A percentile compares a stretch with the other conserved stretches of the same genome.
Conservation (phyloP, 1,139 yeast species). For the Sugiyamaella sp. region DNA sequence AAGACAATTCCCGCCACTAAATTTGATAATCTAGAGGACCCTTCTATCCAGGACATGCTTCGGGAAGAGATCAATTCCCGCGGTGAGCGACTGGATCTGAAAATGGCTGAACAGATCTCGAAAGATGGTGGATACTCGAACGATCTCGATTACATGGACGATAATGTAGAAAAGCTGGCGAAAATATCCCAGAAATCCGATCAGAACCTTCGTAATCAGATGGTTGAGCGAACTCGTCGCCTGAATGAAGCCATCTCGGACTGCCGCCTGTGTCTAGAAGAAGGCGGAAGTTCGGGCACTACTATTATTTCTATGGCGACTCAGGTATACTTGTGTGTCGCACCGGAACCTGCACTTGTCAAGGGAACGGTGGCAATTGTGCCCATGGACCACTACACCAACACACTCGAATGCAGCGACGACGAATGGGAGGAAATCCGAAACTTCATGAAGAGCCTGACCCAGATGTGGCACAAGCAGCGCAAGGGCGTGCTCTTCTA, state of each 20-base stretch:
- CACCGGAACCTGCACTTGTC: conserved; percentile 46
- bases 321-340: conserved; percentile 39
- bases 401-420: conserved; percentile 48
- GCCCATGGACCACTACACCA: conserved; percentile 48
- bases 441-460: conserved; percentile 49
- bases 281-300: conserved; percentile 32
- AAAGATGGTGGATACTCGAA: conserved; percentile 44
- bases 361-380: conserved; percentile 45
- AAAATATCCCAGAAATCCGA: conserved; percentile 28
- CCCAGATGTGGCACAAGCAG: conserved; percentile 45
- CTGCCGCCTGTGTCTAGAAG: conserved; percentile 48
- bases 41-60: conserved; percentile 47
- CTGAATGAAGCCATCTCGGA: conserved; percentile 41
- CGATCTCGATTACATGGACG: conserved; percentile 50
- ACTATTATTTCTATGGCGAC: conserved; percentile 41
- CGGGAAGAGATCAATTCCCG: conserved; percentile 43
- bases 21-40: conserved; percentile 31
- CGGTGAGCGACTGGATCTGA: conserved; percentile 29
- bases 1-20: neutral
- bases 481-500: conserved; percentile 49
- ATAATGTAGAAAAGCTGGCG: conserved; percentile 47
- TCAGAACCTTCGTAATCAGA: conserved; percentile 34
- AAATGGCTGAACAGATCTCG: conserved; percentile 42
- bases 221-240: conserved; percentile 37
- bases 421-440: conserved; percentile 52